Conservation (phyloP, 768 basidiomycete genomes). For the Pulveroboletus sp. region DNA sequence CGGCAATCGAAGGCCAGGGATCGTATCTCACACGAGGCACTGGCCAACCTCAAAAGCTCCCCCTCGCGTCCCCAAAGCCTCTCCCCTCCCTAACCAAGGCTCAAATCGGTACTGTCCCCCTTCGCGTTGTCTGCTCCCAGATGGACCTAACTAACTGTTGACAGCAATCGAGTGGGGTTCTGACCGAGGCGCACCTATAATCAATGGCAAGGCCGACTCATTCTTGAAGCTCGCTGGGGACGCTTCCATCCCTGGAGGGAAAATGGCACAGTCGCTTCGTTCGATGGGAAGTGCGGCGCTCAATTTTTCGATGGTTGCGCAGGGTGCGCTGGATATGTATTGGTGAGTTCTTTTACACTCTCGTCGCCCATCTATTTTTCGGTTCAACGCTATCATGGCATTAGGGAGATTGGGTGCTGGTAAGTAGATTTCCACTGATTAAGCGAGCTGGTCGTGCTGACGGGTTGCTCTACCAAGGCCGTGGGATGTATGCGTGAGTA, state of each 20-base stretch:
- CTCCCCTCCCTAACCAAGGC: conserved; percentile 66
- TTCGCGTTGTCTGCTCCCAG: background rate
- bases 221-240: conserved; percentile 77
- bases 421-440: conserved; percentile 25
- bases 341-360: conserved; percentile 46
- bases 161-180: conserved; percentile 86
- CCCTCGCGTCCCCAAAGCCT: conserved; percentile 59
- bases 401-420: conserved; percentile 79
- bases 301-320: conserved; percentile 80
- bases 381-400: background rate
- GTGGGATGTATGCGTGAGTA: conserved; percentile 79
- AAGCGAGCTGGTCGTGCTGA: background rate
- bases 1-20: conserved; percentile 73
- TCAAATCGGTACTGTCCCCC: conserved; percentile 47
- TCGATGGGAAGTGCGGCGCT: conserved; percentile 81
- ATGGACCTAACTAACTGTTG: conserved; percentile 4
- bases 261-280: conserved; percentile 81
- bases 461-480: conserved; percentile 36
- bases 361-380: background rate
- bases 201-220: conserved; percentile 57
- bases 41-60: conserved; percentile 51
- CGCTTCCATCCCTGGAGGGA: conserved; percentile 59
- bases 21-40: conserved; percentile 61
- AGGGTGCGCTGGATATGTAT: conserved; percentile 83
- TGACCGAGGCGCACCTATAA: conserved; percentile 52